Evolutionary conservation across 768 basidiomycete species (phyloP).

Genomic region (Gloeopeniophorella convolvens): DNA sequence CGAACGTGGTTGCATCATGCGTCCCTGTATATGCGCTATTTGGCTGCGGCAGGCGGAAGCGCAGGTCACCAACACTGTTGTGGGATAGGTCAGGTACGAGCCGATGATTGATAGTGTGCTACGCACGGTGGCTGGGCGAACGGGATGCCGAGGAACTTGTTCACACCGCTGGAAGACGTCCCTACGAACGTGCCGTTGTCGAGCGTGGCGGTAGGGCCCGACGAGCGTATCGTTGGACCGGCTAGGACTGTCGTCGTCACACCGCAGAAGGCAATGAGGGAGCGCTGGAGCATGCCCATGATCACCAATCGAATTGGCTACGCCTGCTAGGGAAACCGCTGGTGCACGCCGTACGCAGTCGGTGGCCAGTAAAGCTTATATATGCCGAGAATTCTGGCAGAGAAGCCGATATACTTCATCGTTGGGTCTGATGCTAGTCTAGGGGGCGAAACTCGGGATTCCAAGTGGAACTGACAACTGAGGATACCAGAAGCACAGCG

Average conservation of each 20-base stretch:
- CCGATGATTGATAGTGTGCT: neutral
- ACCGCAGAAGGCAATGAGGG: neutral
- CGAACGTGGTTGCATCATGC: slow-evolving; percentile 19
- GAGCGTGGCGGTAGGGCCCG: slow-evolving; percentile 23
- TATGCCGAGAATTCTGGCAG: no score
- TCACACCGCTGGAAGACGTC: slow-evolving; percentile 19
- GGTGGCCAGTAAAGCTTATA: no score
- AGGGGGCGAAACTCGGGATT: no score
- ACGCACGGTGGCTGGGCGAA: slow-evolving; percentile 35
- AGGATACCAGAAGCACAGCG: no score
- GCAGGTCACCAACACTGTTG: slow-evolving; percentile 28
- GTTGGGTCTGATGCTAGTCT: no score
- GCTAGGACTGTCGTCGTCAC: neutral
- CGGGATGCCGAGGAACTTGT: slow-evolving; percentile 35
- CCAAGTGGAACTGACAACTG: no score
- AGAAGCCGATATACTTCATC: no score
- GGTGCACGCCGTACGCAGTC: neutral
- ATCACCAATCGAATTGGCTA: neutral
- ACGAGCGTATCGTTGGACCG: neutral
- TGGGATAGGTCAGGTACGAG: neutral
- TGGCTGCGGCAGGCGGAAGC: slow-evolving; percentile 31
- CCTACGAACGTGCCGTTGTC: slow-evolving; percentile 28
- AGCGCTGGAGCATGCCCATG: neutral
- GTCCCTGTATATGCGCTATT: slow-evolving; percentile 12
- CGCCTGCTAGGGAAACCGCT: neutral